Evolutionary conservation across 768 basidiomycete species (phyloP).

Genomic region (Porpolomopsis calyptriformis): DNA sequence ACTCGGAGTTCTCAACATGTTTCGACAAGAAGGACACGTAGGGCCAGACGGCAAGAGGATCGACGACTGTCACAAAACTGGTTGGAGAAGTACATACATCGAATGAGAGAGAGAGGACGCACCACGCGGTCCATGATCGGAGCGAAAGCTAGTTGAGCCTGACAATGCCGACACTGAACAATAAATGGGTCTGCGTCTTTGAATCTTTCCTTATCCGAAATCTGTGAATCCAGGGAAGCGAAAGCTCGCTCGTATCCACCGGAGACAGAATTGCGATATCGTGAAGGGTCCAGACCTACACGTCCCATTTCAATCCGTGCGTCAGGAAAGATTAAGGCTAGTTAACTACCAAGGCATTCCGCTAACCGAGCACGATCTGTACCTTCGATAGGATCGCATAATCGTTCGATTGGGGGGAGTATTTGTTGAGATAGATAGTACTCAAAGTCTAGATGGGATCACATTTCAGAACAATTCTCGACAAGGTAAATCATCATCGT

Average conservation of each 20-base stretch:
- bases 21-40: slow-evolving; percentile 58
- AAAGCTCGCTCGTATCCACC: slow-evolving; percentile 57
- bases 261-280: slow-evolving; percentile 35
- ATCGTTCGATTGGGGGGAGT: slow-evolving; percentile 85
- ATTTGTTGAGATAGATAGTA: slow-evolving; percentile 88
- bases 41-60: slow-evolving; percentile 57
- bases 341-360: slow-evolving; percentile 73
- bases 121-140: slow-evolving; percentile 54
- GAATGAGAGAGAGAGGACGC: slow-evolving; percentile 11
- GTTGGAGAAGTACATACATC: not conserved
- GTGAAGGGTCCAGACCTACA: slow-evolving; percentile 50
- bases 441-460: slow-evolving; percentile 59
- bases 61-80: slow-evolving; percentile 39
- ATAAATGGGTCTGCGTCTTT: slow-evolving; percentile 60
- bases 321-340: not conserved
- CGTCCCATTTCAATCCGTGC: not conserved
- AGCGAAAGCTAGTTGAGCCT: slow-evolving; percentile 44
- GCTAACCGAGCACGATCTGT: slow-evolving; percentile 87
- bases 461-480: slow-evolving; percentile 5
- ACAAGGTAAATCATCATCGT: slow-evolving; percentile 15
- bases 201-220: slow-evolving; percentile 83
- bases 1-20: slow-evolving; percentile 43
- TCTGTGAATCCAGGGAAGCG: slow-evolving; percentile 75
- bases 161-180: slow-evolving; percentile 70
- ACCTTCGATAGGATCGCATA: slow-evolving; percentile 95